Evolutionary conservation across 2,329 filamentous ascomycete species (phyloP), one percentile per base, ranked within the genome.

Genomic region (Xylariaceae sp.): DNA sequence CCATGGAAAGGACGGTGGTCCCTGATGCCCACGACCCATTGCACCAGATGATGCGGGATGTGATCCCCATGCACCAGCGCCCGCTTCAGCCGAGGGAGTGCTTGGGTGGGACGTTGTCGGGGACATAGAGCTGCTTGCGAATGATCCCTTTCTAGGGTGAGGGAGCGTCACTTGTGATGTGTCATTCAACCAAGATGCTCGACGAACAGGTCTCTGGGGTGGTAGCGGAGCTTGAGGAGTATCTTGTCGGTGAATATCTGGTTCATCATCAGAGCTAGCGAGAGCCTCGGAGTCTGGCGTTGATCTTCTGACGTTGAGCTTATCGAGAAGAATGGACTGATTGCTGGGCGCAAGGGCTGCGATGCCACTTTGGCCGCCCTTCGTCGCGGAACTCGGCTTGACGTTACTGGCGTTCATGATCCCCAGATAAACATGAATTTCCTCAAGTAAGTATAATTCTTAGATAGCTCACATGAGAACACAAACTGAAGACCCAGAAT

Each of bases 271-370:
- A 10, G 92, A 97, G 62, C 93, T 97, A 46, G 89, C 92, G 55
- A 97, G 77, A 45, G 91, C 93, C 70, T 97, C 93, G 3, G 92
- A 97, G 69, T 97, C 94, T 18, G 93, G 93, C 1, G 93, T 97
- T 6, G 91, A 92, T 48, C 89, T 88, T 64, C 92, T 85, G 50
- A 86, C 81, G 65, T 89, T 88, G 43, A 88, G 79, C 70, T 92
- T 94, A 44, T 93, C 90, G 27, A 91, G 79, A 41, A 90, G 75
- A 32, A 87, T 76, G 32, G 84, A 84, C 54, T 88, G 84, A 64
- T 79, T 87, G 63, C 74, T 84, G 18, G 83, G 77, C 48, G 81
- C 71, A 59, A 77, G 71, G 57, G 73, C 62, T 61, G 78, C 64
- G 66, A 76, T 72, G 57, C 70, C 70, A 53, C 73, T 72, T 65